Percentiles rank a stretch among this genome's conserved stretches.
phyloP scores from a whole-genome alignment of 177 flowering plant genomes.

The Tripterygium wilfordii region DNA sequence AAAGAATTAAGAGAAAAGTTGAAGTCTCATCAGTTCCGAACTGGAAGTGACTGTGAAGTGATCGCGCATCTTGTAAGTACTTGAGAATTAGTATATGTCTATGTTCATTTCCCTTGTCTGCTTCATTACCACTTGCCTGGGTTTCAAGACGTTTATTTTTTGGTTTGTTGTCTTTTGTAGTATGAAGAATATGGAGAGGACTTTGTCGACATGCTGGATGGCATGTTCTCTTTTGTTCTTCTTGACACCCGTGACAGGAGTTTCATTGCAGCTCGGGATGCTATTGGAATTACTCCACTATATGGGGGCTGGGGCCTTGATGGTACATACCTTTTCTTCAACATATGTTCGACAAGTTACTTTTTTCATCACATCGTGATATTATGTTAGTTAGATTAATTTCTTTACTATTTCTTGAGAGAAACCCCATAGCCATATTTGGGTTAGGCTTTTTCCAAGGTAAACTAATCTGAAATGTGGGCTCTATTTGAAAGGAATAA shows the following conservation, averaged over 20 bases:
- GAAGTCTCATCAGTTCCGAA: slow-evolving; percentile 63
- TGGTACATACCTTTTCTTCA: slow-evolving; percentile 34
- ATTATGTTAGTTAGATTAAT: too few relatives aligned
- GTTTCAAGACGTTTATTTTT: background rate
- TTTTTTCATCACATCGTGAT: too few relatives aligned
- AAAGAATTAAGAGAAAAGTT: slow-evolving; percentile 53
- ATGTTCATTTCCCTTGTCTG: background rate
- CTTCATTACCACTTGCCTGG: background rate
- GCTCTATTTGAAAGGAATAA: too few relatives aligned
- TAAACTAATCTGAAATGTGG: too few relatives aligned
- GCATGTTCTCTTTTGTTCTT: slow-evolving; percentile 91
- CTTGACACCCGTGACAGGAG: slow-evolving; percentile 86
- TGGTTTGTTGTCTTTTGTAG: slow-evolving; percentile 25
- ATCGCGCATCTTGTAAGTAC: slow-evolving; percentile 91
- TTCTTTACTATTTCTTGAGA: too few relatives aligned
- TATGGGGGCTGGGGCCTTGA: slow-evolving; percentile 94
- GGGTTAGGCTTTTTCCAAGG: too few relatives aligned
- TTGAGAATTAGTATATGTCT: background rate
- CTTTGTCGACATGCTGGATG: slow-evolving; percentile 88
- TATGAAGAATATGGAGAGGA: slow-evolving; percentile 91
- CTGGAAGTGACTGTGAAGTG: slow-evolving; percentile 97
- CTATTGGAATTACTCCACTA: slow-evolving; percentile 85
- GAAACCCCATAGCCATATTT: too few relatives aligned
- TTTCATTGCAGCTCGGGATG: slow-evolving; percentile 87
- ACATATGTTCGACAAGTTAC: background rate